Evolutionary conservation across 495 filamentous ascomycete species (phyloP).

Genomic region (Podospora pseudopauciseta): DNA sequence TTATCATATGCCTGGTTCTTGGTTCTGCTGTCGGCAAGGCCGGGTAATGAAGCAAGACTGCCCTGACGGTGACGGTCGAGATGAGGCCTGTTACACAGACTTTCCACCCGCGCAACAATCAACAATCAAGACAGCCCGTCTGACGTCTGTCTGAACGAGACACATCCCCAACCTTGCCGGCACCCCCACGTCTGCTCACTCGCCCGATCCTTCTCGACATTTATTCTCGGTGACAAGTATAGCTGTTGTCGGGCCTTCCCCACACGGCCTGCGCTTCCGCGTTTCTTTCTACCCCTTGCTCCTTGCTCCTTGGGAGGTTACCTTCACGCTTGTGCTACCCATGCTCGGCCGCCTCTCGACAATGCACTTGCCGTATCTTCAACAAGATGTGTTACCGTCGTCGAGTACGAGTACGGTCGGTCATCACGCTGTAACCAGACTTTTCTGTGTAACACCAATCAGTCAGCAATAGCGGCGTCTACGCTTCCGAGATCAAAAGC

Average conservation of each 20-base stretch:
- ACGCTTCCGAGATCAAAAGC: slow-evolving; percentile 7
- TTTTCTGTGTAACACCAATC: slow-evolving; percentile 21
- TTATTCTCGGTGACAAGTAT: too few species aligned
- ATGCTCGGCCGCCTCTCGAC: not conserved
- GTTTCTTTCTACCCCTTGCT: not conserved
- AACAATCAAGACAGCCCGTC: not conserved
- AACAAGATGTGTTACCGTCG: slow-evolving; percentile 8
- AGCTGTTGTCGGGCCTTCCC: not conserved
- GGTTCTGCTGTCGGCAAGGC: not conserved
- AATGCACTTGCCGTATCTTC: slow-evolving; percentile 9
- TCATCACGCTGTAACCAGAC: slow-evolving; percentile 15
- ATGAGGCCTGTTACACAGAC: not conserved
- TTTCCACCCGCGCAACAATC: not conserved
- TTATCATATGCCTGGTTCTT: not conserved
- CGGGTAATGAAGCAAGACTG: not conserved
- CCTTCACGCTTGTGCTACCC: not conserved
- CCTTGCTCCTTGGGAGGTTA: not conserved
- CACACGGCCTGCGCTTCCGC: slow-evolving; percentile 4
- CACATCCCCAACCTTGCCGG: not conserved
- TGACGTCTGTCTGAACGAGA: not conserved
- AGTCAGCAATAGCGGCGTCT: slow-evolving; percentile 14
- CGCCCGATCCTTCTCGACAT: not conserved
- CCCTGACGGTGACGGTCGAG: not conserved
- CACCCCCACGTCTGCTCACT: not conserved
- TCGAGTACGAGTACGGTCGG: slow-evolving; percentile 4